Base-by-base conservation (phyloP, 352 stramenopile genomes). In the Pythium aquatile region DNA sequence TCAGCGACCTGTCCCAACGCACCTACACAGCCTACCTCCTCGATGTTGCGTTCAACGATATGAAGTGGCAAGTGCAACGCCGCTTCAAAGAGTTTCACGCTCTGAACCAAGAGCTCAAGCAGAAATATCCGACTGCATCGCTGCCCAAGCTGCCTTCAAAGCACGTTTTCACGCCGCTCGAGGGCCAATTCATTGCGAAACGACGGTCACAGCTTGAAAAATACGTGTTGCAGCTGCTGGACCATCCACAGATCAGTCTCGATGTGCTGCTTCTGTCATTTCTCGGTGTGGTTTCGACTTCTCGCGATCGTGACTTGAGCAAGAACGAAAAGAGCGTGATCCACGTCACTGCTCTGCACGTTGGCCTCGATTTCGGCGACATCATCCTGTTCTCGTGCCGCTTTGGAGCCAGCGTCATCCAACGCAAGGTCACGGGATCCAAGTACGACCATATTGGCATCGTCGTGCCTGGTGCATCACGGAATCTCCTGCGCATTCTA, bases 391-490 rank as follows among this genome's bases (percentile, higher is more conserved):
- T 95, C 58, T 93, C 84, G 17, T 91, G 79, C 54, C 72, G 77
- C 37, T 95, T 95, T 69, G 81, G 84, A 6, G 81, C 81, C 0
- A 93, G 84, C 46, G 79, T 89, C 52, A 66, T 93, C 16, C 84
- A 93, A 61, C 84, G 86, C 24, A 93, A 87, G 81, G 81, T 94
- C 37, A 94, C 85, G 42, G 71, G 85, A 5, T 75, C 84, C 2
- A 87, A 79, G 55, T 95, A 93, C 55, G 86, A 95, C 54, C 86
- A 95, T 44, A 83, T 89, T 33, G 86, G 79, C 0, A 89, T 95
- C 16, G 84, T 95, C 14, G 82, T 93, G 0, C 86, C 86, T 3
- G 83, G 84, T 1, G 73, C 75, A 9, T 88, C 83, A 0, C 72
- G 63, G 0, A 75, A 82, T 8, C 66, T 92, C 14, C 62, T 91